Evolutionary conservation across 345 rosid species (phyloP), one percentile per base, ranked within the genome.

Genomic region (Noccaea bulbosa): DNA sequence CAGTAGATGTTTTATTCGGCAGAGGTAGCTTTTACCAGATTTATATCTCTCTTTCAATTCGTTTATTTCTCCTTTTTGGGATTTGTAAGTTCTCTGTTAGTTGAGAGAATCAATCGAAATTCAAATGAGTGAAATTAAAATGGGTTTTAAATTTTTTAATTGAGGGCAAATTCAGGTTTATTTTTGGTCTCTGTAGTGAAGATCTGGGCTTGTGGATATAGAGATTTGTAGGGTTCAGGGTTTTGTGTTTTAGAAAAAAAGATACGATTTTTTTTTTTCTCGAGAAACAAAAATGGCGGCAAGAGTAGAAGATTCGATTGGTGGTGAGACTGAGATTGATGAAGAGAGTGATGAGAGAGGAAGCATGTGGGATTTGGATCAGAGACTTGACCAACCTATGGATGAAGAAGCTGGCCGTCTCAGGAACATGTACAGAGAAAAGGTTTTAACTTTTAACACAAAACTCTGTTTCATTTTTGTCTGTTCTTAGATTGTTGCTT

Each of bases 371-470:
- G 90, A 64, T 77, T 80, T 91, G 86, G 97, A 93, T 48, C 96
- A 89, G 83, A 85, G 77, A 62, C 88, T 91, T 83, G 98, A 93
- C 80, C 93, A 89, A 67, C 83, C 94, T 68, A 91, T 93, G 96
- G 98, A 93, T 73, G 96, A 91, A 67, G 97, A 93, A 78, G 97
- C 96, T 75, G 93, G 93, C 62, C 84, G 80, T 68, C 90, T 94
- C 64, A 79, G 80, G 72, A 87, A 76, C 75, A 87, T 87, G 91
- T 89, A 88, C 74, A 82, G 71, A 69, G 95, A 88, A 81, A 94
- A 94, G 97, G 99, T 93, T 37, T 24, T 24, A 24, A 24, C 27
- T 24, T 24, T 24, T 0, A 4, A 11, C 35, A 64, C 38, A 14
- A 22, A 24, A 10, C 22, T 46, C 41, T 41, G 8, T 32, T 33